A percentile compares a stretch with the other conserved stretches of the same genome.
Conservation (phyloP, 176 grass and related monocot genomes). For the Avena sativa region DNA sequence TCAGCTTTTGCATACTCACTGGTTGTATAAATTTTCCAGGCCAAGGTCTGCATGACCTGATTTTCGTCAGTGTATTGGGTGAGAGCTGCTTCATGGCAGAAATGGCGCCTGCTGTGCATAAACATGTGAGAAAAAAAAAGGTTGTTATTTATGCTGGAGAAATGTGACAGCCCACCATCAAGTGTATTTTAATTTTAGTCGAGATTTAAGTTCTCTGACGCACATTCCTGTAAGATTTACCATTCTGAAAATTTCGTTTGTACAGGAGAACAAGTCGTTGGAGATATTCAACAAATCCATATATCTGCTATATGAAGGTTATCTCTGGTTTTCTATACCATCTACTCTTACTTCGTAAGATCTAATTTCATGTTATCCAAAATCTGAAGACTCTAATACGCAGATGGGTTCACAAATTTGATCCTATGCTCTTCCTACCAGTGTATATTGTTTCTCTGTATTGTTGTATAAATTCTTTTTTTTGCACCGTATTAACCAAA, state of each 20-base stretch:
- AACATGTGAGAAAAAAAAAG: slow-evolving; percentile 39
- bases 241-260: slow-evolving; percentile 1
- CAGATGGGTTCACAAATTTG: slow-evolving; percentile 10
- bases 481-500: slow-evolving; percentile 6
- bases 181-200: slow-evolving; percentile 9
- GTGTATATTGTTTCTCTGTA: background rate
- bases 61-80: slow-evolving; percentile 6
- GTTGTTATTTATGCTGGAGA: slow-evolving; percentile 2
- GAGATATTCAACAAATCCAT: slow-evolving; percentile 30
- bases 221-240: slow-evolving; percentile 29
- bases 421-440: slow-evolving; percentile 6
- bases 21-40: slow-evolving; percentile 23
- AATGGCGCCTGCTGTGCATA: slow-evolving; percentile 19
- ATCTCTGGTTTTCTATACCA: background rate
- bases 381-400: background rate
- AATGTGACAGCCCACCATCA: background rate
- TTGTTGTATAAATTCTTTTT: background rate
- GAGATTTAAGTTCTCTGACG: slow-evolving; percentile 15
- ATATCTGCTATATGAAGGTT: slow-evolving; percentile 5
- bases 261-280: slow-evolving; percentile 18
- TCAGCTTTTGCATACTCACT: slow-evolving; percentile 20
- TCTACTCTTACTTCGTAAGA: slow-evolving; percentile 16
- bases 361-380: slow-evolving; percentile 17
- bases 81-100: slow-evolving; percentile 18
- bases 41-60: slow-evolving; percentile 18